Base-by-base conservation (phyloP, 164 flowering plant genomes). In the Nymphaea thermarum region DNA sequence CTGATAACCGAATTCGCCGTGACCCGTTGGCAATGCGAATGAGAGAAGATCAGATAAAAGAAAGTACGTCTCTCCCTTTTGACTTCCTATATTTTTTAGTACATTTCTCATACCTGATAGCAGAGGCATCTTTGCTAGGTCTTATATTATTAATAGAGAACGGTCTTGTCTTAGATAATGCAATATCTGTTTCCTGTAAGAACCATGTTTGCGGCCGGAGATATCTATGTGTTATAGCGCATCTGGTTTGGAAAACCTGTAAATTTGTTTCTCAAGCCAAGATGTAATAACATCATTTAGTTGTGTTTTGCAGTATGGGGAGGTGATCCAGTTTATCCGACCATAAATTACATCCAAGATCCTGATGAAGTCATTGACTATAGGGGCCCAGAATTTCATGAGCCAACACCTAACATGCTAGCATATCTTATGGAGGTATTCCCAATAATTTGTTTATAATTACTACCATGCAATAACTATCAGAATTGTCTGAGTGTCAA, bases 301-400 rank as follows among this genome's bases (percentile, higher is more conserved):
- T 25, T 25, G 36, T 25, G 36, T 0, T 25, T 25, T 83, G 79
- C 88, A 91, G 98, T 91, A 75, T 93, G 97, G 97, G 98, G 98
- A 66, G 98, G 98, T 73, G 98, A 93, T 86, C 97, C 98, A 63
- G 97, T 93, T 77, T 91, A 91, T 74, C 98, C 98, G 55, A 93
- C 98, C 1, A 68, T 93, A 16, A 93, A 93, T 80, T 90, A 90
- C 75, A 86, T 90, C 77, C 97, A 90, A 73, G 98, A 90, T 76
- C 97, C 98, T 67, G 71, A 93, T 81, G 89, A 80, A 77, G 80
- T 84, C 71, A 85, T 81, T 74, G 98, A 93, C 77, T 93, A 74
- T 73, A 84, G 98, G 74, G 96, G 94, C 71, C 87, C 98, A 59
- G 90, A 93, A 71, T 91, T 89, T 75, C 94, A 89, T 76, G 98